phyloP scores from a whole-genome alignment of 768 basidiomycete species.

The Termitomyces bulborhizus region DNA sequence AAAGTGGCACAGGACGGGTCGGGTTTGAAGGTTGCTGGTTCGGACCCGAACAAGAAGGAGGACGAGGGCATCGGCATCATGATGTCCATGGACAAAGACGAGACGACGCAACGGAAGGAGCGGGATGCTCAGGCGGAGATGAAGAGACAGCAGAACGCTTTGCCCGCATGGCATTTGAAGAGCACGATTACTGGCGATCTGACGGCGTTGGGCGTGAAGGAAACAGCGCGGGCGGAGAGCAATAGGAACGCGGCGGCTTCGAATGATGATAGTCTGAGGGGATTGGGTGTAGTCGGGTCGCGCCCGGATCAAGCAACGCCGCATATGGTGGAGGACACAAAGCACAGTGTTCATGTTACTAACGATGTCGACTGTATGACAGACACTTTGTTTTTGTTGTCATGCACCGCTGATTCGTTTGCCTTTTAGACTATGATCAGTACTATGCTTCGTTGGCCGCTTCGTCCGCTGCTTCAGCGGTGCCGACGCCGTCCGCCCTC shows the following conservation, averaged over 20 bases:
- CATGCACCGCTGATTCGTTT: background rate
- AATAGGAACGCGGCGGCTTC: conserved; percentile 27
- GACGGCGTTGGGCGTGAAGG: conserved; percentile 79
- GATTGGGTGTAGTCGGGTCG: conserved; percentile 53
- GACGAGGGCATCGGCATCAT: conserved; percentile 84
- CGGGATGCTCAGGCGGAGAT: conserved; percentile 77
- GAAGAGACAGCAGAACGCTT: conserved; percentile 83
- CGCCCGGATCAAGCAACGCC: conserved; percentile 19
- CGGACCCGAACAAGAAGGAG: conserved; percentile 50
- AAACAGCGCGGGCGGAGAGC: conserved; percentile 49
- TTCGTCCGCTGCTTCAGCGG: conserved; percentile 47
- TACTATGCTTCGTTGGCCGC: conserved; percentile 78
- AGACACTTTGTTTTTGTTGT: conserved; percentile 18
- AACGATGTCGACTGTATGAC: conserved; percentile 65
- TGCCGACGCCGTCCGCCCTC: conserved; percentile 54
- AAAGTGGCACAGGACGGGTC: conserved; percentile 44
- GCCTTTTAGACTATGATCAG: conserved; percentile 61
- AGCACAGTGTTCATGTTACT: conserved; percentile 26
- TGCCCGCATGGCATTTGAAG: conserved; percentile 94
- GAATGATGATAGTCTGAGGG: conserved; percentile 70
- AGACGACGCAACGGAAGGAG: conserved; percentile 64
- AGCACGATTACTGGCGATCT: conserved; percentile 93
- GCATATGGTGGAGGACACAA: conserved; percentile 18
- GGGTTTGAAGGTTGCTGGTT: conserved; percentile 70
- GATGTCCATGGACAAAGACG: conserved; percentile 85